These are phyloP conservation scores for Arabidopsis suecica DNA, from an alignment of 345 rosid genomes.

Conservation along the genomic window DNA sequence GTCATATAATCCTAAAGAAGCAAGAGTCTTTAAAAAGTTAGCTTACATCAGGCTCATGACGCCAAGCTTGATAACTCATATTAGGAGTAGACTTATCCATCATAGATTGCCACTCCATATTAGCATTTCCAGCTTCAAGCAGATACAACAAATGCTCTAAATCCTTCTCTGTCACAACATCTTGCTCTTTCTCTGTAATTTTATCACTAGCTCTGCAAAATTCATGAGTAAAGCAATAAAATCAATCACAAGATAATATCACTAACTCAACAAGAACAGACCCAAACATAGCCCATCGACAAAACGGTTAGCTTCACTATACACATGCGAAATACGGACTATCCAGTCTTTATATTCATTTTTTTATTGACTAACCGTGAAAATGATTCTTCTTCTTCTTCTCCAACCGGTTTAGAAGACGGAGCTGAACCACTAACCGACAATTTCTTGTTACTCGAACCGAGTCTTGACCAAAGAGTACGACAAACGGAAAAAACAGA, in stretches of 20 bases:
- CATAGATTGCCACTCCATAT: slow-evolving; percentile 83
- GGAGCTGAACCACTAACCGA: slow-evolving; percentile 1
- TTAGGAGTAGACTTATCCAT: slow-evolving; percentile 85
- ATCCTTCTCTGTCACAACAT: slow-evolving; percentile 74
- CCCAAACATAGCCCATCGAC: neutral
- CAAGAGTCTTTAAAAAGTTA: slow-evolving; percentile 1
- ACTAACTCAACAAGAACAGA: neutral
- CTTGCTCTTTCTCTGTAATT: slow-evolving; percentile 49
- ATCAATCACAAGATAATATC: neutral
- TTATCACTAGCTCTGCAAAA: slow-evolving; percentile 44
- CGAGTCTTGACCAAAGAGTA: slow-evolving; percentile 65
- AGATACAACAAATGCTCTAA: slow-evolving; percentile 74
- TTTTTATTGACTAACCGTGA: slow-evolving; percentile 47
- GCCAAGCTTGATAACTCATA: slow-evolving; percentile 90
- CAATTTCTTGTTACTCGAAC: slow-evolving; percentile 50
- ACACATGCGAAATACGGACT: neutral
- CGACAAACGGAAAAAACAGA: slow-evolving; percentile 84
- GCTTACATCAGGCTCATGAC: slow-evolving; percentile 82
- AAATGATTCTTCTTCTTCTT: slow-evolving; percentile 39
- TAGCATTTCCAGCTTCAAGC: slow-evolving; percentile 68
- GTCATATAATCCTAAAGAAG: neutral
- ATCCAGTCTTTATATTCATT: neutral
- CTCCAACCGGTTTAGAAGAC: neutral
- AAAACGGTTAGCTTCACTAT: too few relatives aligned
- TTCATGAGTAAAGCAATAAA: neutral